Percentiles rank a stretch among this genome's conserved stretches.
Conservation (phyloP, 805 yeast genomes). For the Candida schatavii region DNA sequence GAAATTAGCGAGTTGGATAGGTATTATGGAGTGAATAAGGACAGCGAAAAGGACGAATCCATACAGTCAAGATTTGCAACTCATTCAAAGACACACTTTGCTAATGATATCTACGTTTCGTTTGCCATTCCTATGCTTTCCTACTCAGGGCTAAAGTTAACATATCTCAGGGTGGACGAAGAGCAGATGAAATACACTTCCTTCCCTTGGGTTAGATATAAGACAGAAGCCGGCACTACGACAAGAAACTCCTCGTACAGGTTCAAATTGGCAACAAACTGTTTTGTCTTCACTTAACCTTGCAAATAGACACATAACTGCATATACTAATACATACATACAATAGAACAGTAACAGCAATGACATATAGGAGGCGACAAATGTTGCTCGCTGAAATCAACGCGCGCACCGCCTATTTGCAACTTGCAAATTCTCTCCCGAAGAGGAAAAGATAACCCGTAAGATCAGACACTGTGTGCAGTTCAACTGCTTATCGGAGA, state of each 20-base stretch:
- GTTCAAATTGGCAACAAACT: conserved; percentile 21
- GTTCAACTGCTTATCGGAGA: too few species aligned
- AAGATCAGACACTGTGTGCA: too few species aligned
- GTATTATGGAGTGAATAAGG: conserved; percentile 30
- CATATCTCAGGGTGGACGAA: conserved; percentile 65
- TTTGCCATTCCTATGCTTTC: conserved; percentile 48
- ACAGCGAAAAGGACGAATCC: conserved; percentile 17
- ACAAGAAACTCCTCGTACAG: conserved; percentile 14
- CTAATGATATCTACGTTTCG: conserved; percentile 24
- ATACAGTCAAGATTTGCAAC: neutral
- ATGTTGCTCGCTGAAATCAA: too few species aligned
- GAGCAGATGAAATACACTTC: conserved; percentile 58
- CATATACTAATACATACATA: neutral
- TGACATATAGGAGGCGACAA: too few species aligned
- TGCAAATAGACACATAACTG: too few species aligned
- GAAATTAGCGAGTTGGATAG: conserved; percentile 26
- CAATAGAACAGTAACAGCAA: too few species aligned
- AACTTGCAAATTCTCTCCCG: too few species aligned
- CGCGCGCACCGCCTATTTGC: too few species aligned
- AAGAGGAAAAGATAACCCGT: too few species aligned
- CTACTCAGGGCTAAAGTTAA: conserved; percentile 64
- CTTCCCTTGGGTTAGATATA: conserved; percentile 77
- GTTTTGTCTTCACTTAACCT: conserved; percentile 12
- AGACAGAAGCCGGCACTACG: conserved; percentile 20
- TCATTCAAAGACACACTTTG: conserved; percentile 4